phyloP scores from a whole-genome alignment of 495 filamentous ascomycete species.

The Lasiosphaeria ovina region DNA sequence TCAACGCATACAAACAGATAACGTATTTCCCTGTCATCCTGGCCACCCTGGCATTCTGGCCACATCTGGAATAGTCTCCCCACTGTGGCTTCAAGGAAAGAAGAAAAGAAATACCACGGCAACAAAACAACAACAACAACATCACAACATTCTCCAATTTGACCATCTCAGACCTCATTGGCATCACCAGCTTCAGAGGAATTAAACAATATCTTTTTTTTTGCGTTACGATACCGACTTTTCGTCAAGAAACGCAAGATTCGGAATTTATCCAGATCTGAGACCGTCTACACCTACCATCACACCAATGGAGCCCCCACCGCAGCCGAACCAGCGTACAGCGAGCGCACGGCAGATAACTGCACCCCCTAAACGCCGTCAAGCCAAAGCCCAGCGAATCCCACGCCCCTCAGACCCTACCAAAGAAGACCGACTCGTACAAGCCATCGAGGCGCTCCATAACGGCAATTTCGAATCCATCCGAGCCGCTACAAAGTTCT shows the following conservation, averaged over 20 bases:
- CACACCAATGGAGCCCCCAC: too few species aligned
- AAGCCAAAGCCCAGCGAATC: not conserved
- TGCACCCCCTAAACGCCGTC: not conserved
- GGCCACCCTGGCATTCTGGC: not conserved
- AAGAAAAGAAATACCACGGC: not conserved
- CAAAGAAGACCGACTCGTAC: constrained; percentile 4
- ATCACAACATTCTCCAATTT: not conserved
- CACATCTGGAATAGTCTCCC: not conserved
- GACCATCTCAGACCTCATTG: too few species aligned
- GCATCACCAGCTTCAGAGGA: too few species aligned
- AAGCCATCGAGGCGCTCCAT: not conserved
- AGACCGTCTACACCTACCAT: too few species aligned
- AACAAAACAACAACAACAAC: not conserved
- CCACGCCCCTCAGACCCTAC: not conserved
- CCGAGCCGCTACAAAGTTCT: not conserved
- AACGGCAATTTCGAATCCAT: not conserved
- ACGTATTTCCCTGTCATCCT: too few species aligned
- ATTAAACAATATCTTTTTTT: too few species aligned
- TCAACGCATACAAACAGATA: too few species aligned
- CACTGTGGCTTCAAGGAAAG: not conserved
- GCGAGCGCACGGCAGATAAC: not conserved
- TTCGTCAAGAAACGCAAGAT: too few species aligned
- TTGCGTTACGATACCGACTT: too few species aligned
- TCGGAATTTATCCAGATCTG: too few species aligned
- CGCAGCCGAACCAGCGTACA: not conserved